Evolutionary conservation across 2,329 filamentous ascomycete species (phyloP), one percentile per base, ranked within the genome.

Genomic region (Arachnomyces sp.): DNA sequence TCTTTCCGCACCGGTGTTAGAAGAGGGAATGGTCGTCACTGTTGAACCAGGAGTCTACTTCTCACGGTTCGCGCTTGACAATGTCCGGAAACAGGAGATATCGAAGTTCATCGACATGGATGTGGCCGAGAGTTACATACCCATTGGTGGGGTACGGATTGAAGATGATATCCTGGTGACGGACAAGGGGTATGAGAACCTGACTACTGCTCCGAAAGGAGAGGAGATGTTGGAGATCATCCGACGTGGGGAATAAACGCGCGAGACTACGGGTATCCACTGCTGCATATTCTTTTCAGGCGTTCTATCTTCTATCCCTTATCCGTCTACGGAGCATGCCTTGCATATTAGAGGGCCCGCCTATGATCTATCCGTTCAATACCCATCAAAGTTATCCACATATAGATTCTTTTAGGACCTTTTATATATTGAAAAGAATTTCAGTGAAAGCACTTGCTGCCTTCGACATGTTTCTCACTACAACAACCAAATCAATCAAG

Each of bases 131-230:
- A 53, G 54, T 38, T 68, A 68, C 40, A 55, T 66, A 14, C 55
- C 60, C 9, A 57, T 68, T 39, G 65, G 66, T n/a, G 65, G 65
- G 8, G 64, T 67, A 21, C 60, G 65, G 25, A 67, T 68, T 38
- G 65, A 68, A 43, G 65, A 68, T 55, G 84, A 89, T 55, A 73
- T 89, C 21, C 65, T 87, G 17, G 79, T 89, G 45, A 88, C 83
- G 0, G 70, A 75, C 36, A 69, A 69, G 15, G 83, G 84, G 4
- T 77, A 75, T 45, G 77, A 85, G 54, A 89, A 89, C 57, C 57
- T 89, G 49, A 89, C 84, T 1, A 78, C 77, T 9, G 80, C 80
- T 3, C 73, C 78, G 4, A 88, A 87, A 60, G 80, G 83, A 41
- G 71, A 80, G 3, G 72, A 68, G 38, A 65, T 65, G 55, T 48